Evolutionary conservation across 2,329 filamentous ascomycete species (phyloP).

Genomic region (Graphium sp.): DNA sequence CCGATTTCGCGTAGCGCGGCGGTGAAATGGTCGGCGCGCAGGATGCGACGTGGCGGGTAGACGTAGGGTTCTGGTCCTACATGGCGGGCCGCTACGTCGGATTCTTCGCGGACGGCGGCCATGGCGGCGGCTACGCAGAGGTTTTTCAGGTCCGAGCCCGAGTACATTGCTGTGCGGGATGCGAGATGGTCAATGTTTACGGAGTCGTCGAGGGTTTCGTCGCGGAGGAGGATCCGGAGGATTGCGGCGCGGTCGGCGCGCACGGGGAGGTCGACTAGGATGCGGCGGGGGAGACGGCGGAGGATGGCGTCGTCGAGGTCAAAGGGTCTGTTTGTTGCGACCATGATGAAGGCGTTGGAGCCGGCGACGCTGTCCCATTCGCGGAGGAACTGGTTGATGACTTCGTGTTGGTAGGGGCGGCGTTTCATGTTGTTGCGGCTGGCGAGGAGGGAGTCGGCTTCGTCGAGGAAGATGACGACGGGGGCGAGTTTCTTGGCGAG

Average conservation of each 20-base stretch:
- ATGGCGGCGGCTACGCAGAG: conserved; percentile 65
- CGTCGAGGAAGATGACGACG: conserved; percentile 91
- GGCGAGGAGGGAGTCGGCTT: conserved; percentile 84
- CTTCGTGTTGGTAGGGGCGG: conserved; percentile 62
- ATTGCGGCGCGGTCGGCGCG: conserved; percentile 51
- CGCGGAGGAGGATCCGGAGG: conserved; percentile 52
- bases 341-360: conserved; percentile 87
- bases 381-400: conserved; percentile 90
- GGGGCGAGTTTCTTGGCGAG: conserved; percentile 83
- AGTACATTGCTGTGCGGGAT: conserved; percentile 57
- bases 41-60: conserved; percentile 40
- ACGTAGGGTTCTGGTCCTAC: conserved; percentile 23
- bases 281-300: conserved; percentile 53
- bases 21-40: conserved; percentile 62
- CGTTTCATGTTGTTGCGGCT: conserved; percentile 50
- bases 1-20: conserved; percentile 76
- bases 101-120: conserved; percentile 63
- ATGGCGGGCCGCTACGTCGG: conserved; percentile 18
- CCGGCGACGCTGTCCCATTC: conserved; percentile 90
- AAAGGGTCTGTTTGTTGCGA: conserved; percentile 88
- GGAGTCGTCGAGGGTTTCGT: conserved; percentile 42
- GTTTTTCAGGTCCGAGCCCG: conserved; percentile 72
- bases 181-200: conserved; percentile 49
- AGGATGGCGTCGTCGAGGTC: conserved; percentile 83
- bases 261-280: conserved; percentile 58